Evolutionary conservation across 305 asterid genomes (phyloP).

Genomic region (Fraxinus albicans): DNA sequence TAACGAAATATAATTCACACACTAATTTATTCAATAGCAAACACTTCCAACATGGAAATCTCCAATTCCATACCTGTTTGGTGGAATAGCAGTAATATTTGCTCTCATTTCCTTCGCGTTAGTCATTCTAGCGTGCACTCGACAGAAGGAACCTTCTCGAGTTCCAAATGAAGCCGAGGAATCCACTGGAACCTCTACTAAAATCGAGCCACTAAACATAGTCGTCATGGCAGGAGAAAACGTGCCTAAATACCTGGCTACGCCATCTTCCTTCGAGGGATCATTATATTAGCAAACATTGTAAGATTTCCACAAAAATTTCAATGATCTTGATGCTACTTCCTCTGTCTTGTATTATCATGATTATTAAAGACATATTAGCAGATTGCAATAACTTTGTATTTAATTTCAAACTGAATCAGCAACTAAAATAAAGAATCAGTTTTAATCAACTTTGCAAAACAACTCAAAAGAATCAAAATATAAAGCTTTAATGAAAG

Average conservation of each 20-base stretch:
- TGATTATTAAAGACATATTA: background rate
- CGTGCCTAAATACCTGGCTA: constrained; percentile 27
- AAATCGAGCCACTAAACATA: constrained; percentile 8
- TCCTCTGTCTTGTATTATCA: background rate
- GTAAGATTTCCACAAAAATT: background rate
- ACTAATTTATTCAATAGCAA: background rate
- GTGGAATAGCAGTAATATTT: constrained; percentile 16
- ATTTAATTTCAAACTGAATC: background rate
- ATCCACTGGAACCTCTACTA: background rate
- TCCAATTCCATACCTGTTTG: constrained; percentile 25
- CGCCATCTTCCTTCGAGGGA: constrained; percentile 13
- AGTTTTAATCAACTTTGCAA: background rate
- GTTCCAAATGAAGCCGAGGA: background rate
- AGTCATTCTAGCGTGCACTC: constrained; percentile 18
- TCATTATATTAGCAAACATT: background rate
- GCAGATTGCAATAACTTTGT: background rate
- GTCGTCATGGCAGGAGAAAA: constrained; percentile 34
- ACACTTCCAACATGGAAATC: constrained; percentile 24
- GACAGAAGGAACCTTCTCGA: background rate
- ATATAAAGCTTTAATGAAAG: background rate
- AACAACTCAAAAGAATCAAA: background rate
- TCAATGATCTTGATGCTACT: background rate
- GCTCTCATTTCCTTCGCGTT: constrained; percentile 17
- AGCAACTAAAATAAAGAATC: background rate
- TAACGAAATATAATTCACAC: too few relatives aligned